These are phyloP conservation scores for Pestalotiopsis sp. DNA, from an alignment of 2,329 filamentous ascomycete genomes.

Conservation along the genomic window DNA sequence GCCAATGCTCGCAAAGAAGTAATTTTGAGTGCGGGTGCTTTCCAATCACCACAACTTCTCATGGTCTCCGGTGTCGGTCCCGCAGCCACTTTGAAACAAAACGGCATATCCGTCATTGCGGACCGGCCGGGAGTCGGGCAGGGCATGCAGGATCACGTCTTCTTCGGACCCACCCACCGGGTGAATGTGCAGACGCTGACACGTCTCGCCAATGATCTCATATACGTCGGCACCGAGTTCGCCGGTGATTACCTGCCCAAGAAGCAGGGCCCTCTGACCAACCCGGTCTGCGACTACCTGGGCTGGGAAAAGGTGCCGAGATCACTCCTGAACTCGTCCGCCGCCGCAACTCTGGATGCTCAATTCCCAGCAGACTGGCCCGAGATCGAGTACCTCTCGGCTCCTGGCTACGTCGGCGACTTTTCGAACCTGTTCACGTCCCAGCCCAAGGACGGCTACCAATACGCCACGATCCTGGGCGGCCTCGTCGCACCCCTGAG, in stretches of 20 bases:
- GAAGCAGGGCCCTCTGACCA: constrained; percentile 12
- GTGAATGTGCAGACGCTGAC: constrained; percentile 11
- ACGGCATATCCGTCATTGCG: constrained; percentile 50
- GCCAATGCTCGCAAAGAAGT: constrained; percentile 37
- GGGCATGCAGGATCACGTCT: constrained; percentile 57
- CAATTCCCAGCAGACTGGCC: constrained; percentile 32
- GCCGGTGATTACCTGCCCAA: neutral
- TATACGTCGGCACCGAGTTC: neutral
- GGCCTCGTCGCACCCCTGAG: constrained; percentile 14
- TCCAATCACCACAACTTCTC: constrained; percentile 40
- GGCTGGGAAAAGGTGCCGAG: constrained; percentile 10
- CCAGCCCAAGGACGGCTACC: constrained; percentile 18
- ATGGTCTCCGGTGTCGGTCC: constrained; percentile 40
- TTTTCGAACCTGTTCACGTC: constrained; percentile 6
- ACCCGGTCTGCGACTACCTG: neutral
- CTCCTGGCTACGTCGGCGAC: constrained; percentile 19
- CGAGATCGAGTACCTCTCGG: constrained; percentile 21
- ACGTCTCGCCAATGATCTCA: constrained; percentile 3
- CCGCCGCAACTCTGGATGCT: neutral
- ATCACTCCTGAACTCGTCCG: neutral
- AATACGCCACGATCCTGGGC: constrained; percentile 18
- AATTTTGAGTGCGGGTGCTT: constrained; percentile 39
- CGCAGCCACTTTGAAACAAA: constrained; percentile 24
- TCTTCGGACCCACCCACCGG: constrained; percentile 25
- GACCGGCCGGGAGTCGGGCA: constrained; percentile 61